Conservation (phyloP, 768 basidiomycete species). For the Rhizopogon roseolus region DNA sequence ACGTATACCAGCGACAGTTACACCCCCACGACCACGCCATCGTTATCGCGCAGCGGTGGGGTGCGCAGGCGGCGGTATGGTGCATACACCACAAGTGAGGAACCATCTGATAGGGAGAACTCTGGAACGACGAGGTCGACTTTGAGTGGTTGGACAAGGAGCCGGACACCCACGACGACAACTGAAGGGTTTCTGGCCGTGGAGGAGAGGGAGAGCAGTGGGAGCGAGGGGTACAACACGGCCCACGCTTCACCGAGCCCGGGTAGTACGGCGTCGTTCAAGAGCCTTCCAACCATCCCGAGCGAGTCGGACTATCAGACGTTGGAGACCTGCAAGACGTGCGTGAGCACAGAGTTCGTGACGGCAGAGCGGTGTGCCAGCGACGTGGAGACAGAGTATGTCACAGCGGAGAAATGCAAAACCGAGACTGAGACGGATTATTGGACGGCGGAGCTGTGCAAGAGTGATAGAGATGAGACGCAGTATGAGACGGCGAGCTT, state of each 20-base stretch:
- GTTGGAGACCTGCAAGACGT: constrained; percentile 38
- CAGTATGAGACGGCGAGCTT: constrained; percentile 46
- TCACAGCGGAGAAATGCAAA: constrained; percentile 44
- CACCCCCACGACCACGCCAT: constrained; percentile 36
- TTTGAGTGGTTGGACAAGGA: constrained; percentile 28
- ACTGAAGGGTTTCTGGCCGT: constrained; percentile 20
- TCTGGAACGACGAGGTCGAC: constrained; percentile 28
- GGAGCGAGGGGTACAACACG: constrained; percentile 48
- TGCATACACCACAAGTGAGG: constrained; percentile 30
- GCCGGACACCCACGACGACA: constrained; percentile 29
- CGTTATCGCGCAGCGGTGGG: constrained; percentile 55
- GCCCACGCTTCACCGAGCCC: constrained; percentile 28
- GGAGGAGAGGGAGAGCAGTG: constrained; percentile 30
- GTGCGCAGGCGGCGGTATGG: constrained; percentile 49
- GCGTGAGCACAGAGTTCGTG: constrained; percentile 40
- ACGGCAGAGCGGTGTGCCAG: constrained; percentile 42
- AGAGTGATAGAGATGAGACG: constrained; percentile 27
- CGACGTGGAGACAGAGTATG: constrained; percentile 41
- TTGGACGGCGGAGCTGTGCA: constrained; percentile 41
- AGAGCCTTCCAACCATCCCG: constrained; percentile 57
- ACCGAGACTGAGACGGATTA: constrained; percentile 42
- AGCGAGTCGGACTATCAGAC: constrained; percentile 45
- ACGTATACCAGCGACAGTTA: constrained; percentile 22
- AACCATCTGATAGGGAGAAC: constrained; percentile 58
- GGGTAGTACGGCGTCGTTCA: constrained; percentile 46